Evolutionary conservation across 1,284 basidiomycete genomes (phyloP).

Genomic region (Naganishia albida): DNA sequence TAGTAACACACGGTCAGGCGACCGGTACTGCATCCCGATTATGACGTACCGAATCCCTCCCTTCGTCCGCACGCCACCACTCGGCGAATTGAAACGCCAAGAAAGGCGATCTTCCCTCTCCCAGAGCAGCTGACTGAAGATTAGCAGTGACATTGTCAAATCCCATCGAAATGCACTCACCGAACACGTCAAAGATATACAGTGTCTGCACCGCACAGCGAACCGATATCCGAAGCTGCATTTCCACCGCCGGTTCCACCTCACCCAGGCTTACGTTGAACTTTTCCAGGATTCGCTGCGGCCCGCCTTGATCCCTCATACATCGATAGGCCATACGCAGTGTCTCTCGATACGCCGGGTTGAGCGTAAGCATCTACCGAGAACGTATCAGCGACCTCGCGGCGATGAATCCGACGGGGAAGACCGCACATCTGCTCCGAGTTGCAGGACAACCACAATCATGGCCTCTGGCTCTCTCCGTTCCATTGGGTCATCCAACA

Average conservation of each 20-base stretch:
- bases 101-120: constrained; percentile 4
- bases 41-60: not conserved
- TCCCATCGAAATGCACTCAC: not conserved
- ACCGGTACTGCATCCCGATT: not conserved
- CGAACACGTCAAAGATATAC: constrained; percentile 4
- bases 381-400: not conserved
- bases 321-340: constrained; percentile 10
- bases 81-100: constrained; percentile 7
- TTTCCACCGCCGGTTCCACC: not conserved
- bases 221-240: constrained; percentile 6
- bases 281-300: not conserved
- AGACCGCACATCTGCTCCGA: constrained; percentile 13
- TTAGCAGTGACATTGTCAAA: not conserved
- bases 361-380: constrained; percentile 15
- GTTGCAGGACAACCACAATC: constrained; percentile 9
- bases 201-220: not conserved
- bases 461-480: not conserved
- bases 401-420: not conserved
- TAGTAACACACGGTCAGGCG: not conserved
- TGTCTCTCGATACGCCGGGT: constrained; percentile 13
- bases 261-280: not conserved
- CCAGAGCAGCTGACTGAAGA: not conserved
- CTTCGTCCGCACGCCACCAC: not conserved
- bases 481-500: not conserved
- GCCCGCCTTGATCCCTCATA: not conserved